Base-by-base conservation (phyloP, 129 eudicot species). In the Mikania micrantha region DNA sequence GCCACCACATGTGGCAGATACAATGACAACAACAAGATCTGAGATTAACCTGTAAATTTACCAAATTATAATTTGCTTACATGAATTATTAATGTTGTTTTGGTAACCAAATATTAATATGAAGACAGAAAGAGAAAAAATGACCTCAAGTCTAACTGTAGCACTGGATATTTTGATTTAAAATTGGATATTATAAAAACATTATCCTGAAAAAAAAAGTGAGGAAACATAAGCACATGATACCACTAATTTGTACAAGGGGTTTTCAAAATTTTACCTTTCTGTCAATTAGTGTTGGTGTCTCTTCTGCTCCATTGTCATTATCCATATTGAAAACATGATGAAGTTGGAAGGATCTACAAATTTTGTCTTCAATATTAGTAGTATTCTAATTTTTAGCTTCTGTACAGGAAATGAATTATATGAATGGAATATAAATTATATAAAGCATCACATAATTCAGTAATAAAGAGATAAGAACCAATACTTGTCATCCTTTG, bases 1-100 rank as follows among this genome's bases (percentile, higher is more conserved):
- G 68, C 97, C 97, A 39, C 97, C 97, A 75, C 99, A 94, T 40
- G 99, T 94, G 64, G 99, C 99, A 73, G 95, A 94, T 35, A 94
- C 99, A 85, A 94, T 94, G 62, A 90, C 99, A 69, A 94, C 94
- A 64, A 94, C 99, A 72, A 94, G 90, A 80, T 94, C 99, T 22
- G 95, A 90, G 67, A 94, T 94, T 80, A 94, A 80, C 83, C 99
- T 94, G 62, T 74, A 75, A 72, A 83, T 28, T 62, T 54, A 29
- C 31, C 70, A 59, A 54, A 12, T 27, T 32, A 52, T 32, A 75
- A 44, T 47, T 41, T 64, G 73, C 19, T 32, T 45, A 32, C 36
- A 44, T 35, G 22, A 36, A 11, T 21, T 34, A 38, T 27, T 40
- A 66, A 54, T 29, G 22, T 57, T 32, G 56, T 50, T 64, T 31